Evolutionary conservation across 768 basidiomycete genomes (phyloP).

Genomic region (Panaeolus cyanescens): DNA sequence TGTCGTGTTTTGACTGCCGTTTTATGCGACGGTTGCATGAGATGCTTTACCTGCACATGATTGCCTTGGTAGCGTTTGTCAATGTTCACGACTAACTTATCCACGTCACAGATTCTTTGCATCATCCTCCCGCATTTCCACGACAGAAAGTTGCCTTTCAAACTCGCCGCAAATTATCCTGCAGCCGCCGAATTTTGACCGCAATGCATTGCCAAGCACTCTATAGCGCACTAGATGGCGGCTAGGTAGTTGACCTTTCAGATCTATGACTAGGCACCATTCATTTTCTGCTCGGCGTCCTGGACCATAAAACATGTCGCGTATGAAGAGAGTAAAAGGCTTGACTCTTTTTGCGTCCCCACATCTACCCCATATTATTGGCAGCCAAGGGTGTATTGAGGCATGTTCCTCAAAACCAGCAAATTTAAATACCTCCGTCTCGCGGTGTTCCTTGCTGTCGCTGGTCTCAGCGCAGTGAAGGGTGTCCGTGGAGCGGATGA

Average conservation of each 20-base stretch:
- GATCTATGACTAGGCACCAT: neutral
- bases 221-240: neutral
- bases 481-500: conserved; percentile 26
- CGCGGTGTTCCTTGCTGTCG: neutral
- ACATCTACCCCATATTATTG: neutral
- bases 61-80: neutral
- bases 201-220: neutral
- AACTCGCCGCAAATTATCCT: neutral
- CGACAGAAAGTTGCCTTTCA: neutral
- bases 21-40: neutral
- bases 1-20: neutral
- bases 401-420: neutral
- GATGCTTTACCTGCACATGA: neutral
- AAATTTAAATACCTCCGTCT: conserved; percentile 1
- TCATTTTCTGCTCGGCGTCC: neutral
- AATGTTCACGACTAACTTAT: neutral
- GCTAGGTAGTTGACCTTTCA: neutral
- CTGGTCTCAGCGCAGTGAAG: neutral
- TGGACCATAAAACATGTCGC: neutral
- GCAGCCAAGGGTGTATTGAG: neutral
- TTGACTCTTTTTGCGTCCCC: neutral
- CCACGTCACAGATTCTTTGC: neutral
- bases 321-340: neutral
- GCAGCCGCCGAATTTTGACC: neutral
- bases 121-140: neutral